These are phyloP conservation scores for Corymbia maculata DNA, from an alignment of 345 rosid species.

Conservation along the genomic window DNA sequence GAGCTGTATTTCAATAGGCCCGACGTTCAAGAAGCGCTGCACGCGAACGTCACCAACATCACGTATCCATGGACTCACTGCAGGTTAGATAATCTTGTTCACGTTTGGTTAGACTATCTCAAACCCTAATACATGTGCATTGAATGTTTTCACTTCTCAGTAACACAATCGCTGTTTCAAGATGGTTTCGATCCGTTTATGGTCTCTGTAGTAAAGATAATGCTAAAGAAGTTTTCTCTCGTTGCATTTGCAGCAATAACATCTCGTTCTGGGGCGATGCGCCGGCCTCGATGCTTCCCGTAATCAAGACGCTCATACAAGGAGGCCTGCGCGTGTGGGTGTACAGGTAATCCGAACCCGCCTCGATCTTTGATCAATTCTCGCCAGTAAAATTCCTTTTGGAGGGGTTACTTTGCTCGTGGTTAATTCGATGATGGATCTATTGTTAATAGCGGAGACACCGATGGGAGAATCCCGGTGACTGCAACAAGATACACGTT, in stretches of 20 bases:
- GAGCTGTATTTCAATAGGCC: constrained; percentile 50
- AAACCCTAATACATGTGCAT: background rate
- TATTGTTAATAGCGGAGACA: constrained; percentile 56
- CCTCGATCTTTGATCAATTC: background rate
- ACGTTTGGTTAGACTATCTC: background rate
- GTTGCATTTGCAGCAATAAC: constrained; percentile 14
- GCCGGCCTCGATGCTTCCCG: constrained; percentile 64
- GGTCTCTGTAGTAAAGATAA: background rate
- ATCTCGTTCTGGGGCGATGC: constrained; percentile 49
- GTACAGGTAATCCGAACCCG: constrained; percentile 29
- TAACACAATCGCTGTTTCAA: background rate
- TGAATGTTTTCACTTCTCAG: no score
- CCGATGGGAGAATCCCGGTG: constrained; percentile 85
- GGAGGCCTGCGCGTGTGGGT: constrained; percentile 80
- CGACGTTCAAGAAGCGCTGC: constrained; percentile 73
- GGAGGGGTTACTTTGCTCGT: background rate
- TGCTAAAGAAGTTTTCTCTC: background rate
- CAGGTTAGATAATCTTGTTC: constrained; percentile 25
- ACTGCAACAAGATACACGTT: constrained; percentile 59
- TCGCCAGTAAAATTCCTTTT: background rate
- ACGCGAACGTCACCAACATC: constrained; percentile 54
- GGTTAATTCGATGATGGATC: background rate
- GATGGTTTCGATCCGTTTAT: background rate
- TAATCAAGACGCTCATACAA: constrained; percentile 45
- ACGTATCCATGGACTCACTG: constrained; percentile 74